phyloP scores from a whole-genome alignment of 23 red algal genomes.

The Gracilaria caudata region DNA sequence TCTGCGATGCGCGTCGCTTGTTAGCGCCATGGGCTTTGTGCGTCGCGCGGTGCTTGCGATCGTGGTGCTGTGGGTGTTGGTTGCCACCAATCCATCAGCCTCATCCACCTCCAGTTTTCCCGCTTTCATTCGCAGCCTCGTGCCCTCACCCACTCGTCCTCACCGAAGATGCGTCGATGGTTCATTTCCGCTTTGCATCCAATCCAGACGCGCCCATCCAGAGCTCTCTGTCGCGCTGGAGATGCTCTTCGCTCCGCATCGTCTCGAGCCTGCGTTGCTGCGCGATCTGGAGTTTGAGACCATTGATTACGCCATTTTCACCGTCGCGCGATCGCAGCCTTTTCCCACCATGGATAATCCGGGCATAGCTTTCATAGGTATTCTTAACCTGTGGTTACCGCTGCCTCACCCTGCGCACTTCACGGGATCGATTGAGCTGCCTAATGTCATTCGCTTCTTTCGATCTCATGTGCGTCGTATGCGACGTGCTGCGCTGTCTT shows the following conservation, averaged over 20 bases:
- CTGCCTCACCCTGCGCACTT: conserved; percentile 50
- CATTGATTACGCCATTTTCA: conserved; percentile 70
- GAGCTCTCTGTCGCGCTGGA: conserved; percentile 26
- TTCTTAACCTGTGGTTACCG: conserved; percentile 51
- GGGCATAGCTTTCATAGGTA: conserved; percentile 12
- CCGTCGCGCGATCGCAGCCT: conserved; percentile 45
- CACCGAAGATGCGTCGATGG: conserved; percentile 9
- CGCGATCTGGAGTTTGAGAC: conserved; percentile 49
- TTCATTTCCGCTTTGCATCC: conserved; percentile 26
- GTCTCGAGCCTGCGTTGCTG: background rate
- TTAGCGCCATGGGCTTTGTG: conserved; percentile 3
- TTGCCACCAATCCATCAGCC: conserved; percentile 61
- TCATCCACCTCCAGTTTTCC: conserved; percentile 25
- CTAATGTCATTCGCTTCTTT: conserved; percentile 38
- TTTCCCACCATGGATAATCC: conserved; percentile 25
- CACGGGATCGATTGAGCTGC: conserved; percentile 43
- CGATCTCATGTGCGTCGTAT: conserved; percentile 21
- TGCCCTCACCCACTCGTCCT: background rate
- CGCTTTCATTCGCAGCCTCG: conserved; percentile 24
- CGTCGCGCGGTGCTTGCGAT: conserved; percentile 38
- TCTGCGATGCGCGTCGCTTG: background rate
- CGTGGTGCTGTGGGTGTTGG: conserved; percentile 51
- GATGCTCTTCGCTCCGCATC: conserved; percentile 53
- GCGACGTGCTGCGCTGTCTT: background rate
- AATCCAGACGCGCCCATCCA: conserved; percentile 57